These are phyloP conservation scores for Aspergillus clavatus DNA, from an alignment of 2,329 filamentous ascomycete species.

Conservation along the genomic window DNA sequence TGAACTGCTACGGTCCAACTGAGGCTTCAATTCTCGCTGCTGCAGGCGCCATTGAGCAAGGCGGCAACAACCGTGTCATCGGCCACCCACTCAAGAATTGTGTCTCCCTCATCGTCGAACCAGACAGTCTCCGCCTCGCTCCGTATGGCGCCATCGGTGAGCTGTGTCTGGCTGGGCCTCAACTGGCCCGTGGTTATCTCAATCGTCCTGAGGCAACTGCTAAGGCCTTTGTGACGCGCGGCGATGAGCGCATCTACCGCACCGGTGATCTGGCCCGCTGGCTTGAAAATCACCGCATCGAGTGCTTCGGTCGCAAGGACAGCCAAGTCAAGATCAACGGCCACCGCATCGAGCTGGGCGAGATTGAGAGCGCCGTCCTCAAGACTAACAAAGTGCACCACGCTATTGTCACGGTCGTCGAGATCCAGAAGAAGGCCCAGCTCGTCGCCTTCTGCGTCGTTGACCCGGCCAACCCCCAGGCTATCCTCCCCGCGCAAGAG, in stretches of 20 bases:
- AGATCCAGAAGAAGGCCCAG: background rate
- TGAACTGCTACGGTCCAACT: slow-evolving; percentile 16
- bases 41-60: slow-evolving; percentile 2
- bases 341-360: slow-evolving; percentile 54
- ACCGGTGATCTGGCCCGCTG: slow-evolving; percentile 20
- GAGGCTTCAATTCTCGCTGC: slow-evolving; percentile 13
- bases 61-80: slow-evolving; percentile 8
- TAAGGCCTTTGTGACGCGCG: slow-evolving; percentile 3
- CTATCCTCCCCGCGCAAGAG: background rate
- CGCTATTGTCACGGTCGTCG: background rate
- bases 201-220: slow-evolving; percentile 14
- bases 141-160: slow-evolving; percentile 14
- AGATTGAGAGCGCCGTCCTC: slow-evolving; percentile 18
- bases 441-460: background rate
- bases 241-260: slow-evolving; percentile 8
- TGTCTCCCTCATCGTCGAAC: slow-evolving; percentile 11
- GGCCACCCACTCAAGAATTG: slow-evolving; percentile 10
- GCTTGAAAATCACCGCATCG: slow-evolving; percentile 12
- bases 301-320: slow-evolving; percentile 52
- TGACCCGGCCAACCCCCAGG: background rate
- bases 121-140: slow-evolving; percentile 7
- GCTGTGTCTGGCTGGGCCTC: slow-evolving; percentile 11
- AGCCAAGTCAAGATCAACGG: slow-evolving; percentile 59
- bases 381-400: background rate
- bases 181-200: slow-evolving; percentile 14